phyloP scores from a whole-genome alignment of 257 asterid species.

The Solanum clarkiae region DNA sequence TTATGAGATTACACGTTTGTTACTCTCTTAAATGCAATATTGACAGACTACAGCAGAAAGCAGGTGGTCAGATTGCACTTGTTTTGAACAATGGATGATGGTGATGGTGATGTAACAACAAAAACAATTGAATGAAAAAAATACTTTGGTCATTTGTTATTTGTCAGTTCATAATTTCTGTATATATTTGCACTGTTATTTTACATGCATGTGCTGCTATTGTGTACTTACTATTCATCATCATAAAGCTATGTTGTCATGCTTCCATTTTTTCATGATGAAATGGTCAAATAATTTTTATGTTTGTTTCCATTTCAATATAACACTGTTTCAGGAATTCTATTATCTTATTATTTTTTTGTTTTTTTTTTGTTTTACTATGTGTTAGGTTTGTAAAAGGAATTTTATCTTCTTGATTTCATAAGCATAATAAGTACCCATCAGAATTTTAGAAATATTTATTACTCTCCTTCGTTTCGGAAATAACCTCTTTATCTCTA shows the following conservation, averaged over 20 bases:
- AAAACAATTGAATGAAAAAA: background rate
- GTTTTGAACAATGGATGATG: background rate
- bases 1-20: background rate
- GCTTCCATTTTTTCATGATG: background rate
- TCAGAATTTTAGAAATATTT: background rate
- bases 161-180: background rate
- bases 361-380: background rate
- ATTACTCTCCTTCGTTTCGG: no score
- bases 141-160: background rate
- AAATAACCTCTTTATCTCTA: no score
- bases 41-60: background rate
- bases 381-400: background rate
- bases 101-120: background rate
- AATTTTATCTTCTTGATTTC: background rate
- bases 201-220: background rate
- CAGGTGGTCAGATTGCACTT: background rate
- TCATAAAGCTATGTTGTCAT: background rate
- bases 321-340: background rate
- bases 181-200: background rate
- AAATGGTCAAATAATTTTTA: background rate
- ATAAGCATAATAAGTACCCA: background rate
- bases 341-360: background rate
- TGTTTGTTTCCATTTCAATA: background rate
- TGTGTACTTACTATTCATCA: background rate
- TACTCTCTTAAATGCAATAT: background rate